Conservation (phyloP, 257 asterid species). For the Solanum bulbocastanum region DNA sequence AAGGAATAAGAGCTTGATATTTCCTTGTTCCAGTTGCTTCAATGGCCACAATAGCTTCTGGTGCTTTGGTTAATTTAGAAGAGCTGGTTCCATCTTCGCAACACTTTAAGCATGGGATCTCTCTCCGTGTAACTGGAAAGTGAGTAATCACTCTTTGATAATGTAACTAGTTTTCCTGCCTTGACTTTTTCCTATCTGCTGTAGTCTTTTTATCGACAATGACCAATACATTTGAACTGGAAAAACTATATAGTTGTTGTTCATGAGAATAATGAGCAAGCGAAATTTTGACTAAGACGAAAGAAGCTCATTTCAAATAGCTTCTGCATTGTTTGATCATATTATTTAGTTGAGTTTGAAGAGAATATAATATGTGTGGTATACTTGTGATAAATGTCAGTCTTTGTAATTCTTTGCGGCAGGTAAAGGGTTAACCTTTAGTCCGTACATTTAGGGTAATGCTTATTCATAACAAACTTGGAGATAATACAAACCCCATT, state of each 20-base stretch:
- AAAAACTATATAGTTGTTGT: neutral
- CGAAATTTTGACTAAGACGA: neutral
- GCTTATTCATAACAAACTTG: neutral
- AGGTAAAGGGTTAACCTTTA: neutral
- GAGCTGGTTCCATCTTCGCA: constrained; percentile 68
- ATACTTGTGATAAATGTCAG: neutral
- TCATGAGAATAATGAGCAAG: neutral
- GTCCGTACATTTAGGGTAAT: neutral
- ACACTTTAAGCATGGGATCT: constrained; percentile 61
- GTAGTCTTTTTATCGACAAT: neutral
- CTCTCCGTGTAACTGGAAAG: constrained; percentile 88
- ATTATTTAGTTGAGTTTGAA: neutral
- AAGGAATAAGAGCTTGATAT: neutral
- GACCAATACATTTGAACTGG: neutral
- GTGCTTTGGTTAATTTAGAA: constrained; percentile 57
- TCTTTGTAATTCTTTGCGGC: neutral
- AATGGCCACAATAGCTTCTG: constrained; percentile 44
- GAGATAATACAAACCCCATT: neutral
- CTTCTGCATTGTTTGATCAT: neutral
- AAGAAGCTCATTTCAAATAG: neutral
- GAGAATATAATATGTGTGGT: neutral
- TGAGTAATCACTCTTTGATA: constrained; percentile 15
- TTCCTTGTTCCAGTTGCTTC: neutral
- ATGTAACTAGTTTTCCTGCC: neutral
- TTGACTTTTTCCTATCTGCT: neutral